Evolutionary conservation across 1,284 basidiomycete genomes (phyloP).

Genomic region (Lignosus rhinocerotis): DNA sequence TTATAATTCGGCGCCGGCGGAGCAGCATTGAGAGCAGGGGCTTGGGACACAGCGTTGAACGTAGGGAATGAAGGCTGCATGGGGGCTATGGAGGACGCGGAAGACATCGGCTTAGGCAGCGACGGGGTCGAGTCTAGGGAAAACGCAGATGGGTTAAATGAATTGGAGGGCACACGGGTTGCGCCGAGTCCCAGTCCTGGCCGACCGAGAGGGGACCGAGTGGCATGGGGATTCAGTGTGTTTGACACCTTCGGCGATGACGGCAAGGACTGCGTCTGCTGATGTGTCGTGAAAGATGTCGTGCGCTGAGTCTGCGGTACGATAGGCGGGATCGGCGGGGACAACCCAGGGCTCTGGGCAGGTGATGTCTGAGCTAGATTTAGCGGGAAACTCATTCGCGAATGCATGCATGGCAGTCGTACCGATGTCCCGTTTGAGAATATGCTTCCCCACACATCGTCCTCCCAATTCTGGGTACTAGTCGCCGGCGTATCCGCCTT

Average conservation of each 20-base stretch:
- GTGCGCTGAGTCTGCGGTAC: slow-evolving; percentile 7
- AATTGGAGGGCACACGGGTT: slow-evolving; percentile 36
- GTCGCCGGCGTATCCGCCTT: slow-evolving; percentile 50
- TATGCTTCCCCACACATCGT: slow-evolving; percentile 80
- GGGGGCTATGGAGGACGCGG: slow-evolving; percentile 14
- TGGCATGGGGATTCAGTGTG: slow-evolving; percentile 18
- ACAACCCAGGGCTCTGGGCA: slow-evolving; percentile 26
- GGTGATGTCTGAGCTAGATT: slow-evolving; percentile 21
- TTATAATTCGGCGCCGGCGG: slow-evolving; percentile 31
- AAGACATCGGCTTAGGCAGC: slow-evolving; percentile 9
- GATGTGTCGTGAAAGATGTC: slow-evolving; percentile 22
- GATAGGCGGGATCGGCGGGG: slow-evolving; percentile 12
- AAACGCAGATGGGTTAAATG: slow-evolving; percentile 39
- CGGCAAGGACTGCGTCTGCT: slow-evolving; percentile 40
- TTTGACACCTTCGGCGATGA: slow-evolving; percentile 39
- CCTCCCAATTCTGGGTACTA: slow-evolving; percentile 57
- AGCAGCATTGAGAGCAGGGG: not conserved
- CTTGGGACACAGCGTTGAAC: slow-evolving; percentile 5
- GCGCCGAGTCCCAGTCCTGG: slow-evolving; percentile 42
- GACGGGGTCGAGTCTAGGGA: slow-evolving; percentile 27
- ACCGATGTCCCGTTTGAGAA: slow-evolving; percentile 48
- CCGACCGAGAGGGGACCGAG: slow-evolving; percentile 26
- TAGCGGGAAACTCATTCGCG: not conserved
- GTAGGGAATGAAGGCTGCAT: slow-evolving; percentile 17
- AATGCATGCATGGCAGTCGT: slow-evolving; percentile 8